phyloP scores from a whole-genome alignment of 176 grass and related monocot genomes.

The Otatea glauca region DNA sequence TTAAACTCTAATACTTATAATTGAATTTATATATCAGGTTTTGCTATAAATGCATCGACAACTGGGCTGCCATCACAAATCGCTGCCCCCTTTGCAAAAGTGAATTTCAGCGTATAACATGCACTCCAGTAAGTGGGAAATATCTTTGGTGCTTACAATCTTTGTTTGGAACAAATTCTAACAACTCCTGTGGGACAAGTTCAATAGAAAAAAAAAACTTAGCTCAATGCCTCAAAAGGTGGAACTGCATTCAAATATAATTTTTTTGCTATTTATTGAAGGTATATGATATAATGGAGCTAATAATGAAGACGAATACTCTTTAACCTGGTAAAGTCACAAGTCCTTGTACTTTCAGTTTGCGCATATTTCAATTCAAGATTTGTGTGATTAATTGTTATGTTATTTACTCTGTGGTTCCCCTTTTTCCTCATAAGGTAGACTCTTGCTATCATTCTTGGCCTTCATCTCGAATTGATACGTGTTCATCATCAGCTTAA shows the following conservation, averaged over 20 bases:
- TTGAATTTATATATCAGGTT: constrained; percentile 60
- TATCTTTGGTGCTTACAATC: constrained; percentile 17
- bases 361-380: constrained; percentile 22
- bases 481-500: not conserved
- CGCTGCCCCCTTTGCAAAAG: constrained; percentile 88
- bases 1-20: constrained; percentile 31
- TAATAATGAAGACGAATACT: constrained; percentile 62
- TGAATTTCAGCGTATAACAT: constrained; percentile 81
- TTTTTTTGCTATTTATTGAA: constrained; percentile 51
- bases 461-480: constrained; percentile 24
- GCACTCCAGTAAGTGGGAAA: constrained; percentile 66
- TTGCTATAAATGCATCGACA: constrained; percentile 95
- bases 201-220: constrained; percentile 34
- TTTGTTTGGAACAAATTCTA: constrained; percentile 7
- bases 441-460: constrained; percentile 23
- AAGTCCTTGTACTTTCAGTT: not conserved
- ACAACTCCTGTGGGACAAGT: not conserved
- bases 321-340: constrained; percentile 66
- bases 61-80: constrained; percentile 92
- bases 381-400: constrained; percentile 9
- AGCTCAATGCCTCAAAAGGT: constrained; percentile 15
- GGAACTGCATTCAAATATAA: constrained; percentile 38
- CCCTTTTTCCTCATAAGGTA: constrained; percentile 37
- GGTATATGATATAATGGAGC: constrained; percentile 71
- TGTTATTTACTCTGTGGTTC: constrained; percentile 20